Percentiles rank a stretch among this genome's conserved stretches.
phyloP scores from a whole-genome alignment of 192 early-diverging fungal species.

The Powellomyces hirtus region DNA sequence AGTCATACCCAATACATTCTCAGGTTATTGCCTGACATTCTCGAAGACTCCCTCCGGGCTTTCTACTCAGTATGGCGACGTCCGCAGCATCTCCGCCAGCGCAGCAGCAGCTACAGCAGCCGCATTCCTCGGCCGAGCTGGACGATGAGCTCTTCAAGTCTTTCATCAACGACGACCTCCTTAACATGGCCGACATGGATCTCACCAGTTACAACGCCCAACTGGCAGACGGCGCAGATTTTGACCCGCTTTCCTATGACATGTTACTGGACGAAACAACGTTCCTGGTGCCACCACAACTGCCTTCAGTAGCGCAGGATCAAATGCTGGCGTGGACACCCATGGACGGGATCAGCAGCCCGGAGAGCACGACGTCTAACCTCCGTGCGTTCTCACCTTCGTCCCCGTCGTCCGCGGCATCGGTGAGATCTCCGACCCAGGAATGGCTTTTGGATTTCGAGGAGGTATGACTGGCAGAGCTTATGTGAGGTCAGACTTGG shows the following conservation, averaged over 20 bases:
- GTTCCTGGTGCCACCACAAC: not conserved
- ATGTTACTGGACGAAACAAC: too few species aligned
- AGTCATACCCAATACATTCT: too few species aligned
- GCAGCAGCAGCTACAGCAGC: too few species aligned
- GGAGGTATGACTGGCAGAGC: not conserved
- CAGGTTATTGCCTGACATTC: too few species aligned
- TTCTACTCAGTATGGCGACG: too few species aligned
- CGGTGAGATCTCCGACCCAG: slow-evolving; percentile 1
- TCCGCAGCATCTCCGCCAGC: too few species aligned
- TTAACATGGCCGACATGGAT: not conserved
- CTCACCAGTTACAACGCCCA: not conserved
- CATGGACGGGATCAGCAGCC: too few species aligned
- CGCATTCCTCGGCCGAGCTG: too few species aligned
- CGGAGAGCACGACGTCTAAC: not conserved
- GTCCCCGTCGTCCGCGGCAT: slow-evolving; percentile 6
- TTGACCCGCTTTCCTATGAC: not conserved
- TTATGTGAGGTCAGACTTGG: too few species aligned
- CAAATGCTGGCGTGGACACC: not conserved
- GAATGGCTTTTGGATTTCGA: slow-evolving; percentile 22
- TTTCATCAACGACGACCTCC: slow-evolving; percentile 27
- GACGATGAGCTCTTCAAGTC: slow-evolving; percentile 29
- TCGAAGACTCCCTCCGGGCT: too few species aligned
- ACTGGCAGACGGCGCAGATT: not conserved
- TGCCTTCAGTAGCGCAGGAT: not conserved
- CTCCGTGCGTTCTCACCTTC: slow-evolving; percentile 11